Base-by-base conservation (phyloP, 306 rosid species). In the Rosa multiflora region DNA sequence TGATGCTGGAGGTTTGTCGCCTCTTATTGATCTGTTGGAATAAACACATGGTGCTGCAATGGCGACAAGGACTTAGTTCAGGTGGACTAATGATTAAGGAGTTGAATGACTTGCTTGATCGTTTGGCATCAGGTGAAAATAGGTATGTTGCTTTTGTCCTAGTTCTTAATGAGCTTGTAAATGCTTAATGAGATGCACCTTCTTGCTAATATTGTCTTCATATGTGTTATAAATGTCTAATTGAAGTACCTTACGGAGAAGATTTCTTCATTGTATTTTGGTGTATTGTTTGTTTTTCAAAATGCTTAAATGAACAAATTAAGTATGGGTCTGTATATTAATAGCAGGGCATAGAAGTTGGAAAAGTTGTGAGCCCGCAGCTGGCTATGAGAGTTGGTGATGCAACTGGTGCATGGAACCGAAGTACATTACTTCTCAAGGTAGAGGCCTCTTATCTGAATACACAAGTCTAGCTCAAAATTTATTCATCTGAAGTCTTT, bases 101-200 rank as follows among this genome's bases (percentile, higher is more conserved):
- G 81, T 78, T 94, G 47, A 94, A 94, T 81, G 97, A 92, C 48
- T 80, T 91, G 80, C 92, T 94, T 70, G 95, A 94, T 78, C 92
- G 90, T 68, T 81, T 94, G 89, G 88, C 97, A 80, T 86, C 26
- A 23, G 26, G 26, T 23, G 26, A 23, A 23, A 23, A 23, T 23
- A 23, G 26, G 26, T 23, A 23, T 59, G 10, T 0, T 21, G 61
- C 70, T 70, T 21, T n/a, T 51, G 73, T 80, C 17, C 8, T 75
- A 14, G 68, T 58, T 77, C 7, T 39, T 18, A 42, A 46, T 58
- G 14, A 73, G 61, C 18, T 62, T 61, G 20, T 62, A 8, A 72
- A 51, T 49, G 46, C 15, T 72, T 10, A 32, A 29, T 46, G 26
- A 23, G 15, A 4, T 1, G 46, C 23, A 72, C 11, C 26, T 15